Evolutionary conservation across 2,329 filamentous ascomycete species (phyloP).

Genomic region (Botrytis hyacinthi): DNA sequence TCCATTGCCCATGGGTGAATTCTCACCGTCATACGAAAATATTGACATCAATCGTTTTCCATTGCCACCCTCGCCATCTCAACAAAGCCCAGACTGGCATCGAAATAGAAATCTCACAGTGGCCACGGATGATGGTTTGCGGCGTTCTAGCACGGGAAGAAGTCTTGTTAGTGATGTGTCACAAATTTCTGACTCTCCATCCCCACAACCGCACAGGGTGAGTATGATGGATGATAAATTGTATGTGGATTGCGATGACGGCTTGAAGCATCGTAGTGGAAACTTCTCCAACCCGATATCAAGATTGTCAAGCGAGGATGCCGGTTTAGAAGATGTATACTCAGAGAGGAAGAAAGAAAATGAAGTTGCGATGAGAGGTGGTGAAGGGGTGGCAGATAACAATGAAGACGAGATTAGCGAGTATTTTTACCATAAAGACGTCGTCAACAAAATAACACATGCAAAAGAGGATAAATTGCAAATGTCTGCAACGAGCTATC

Average conservation of each 20-base stretch:
- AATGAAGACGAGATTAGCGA: slow-evolving; percentile 41
- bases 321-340: neutral
- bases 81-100: neutral
- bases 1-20: neutral
- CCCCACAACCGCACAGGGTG: neutral
- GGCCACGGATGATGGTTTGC: neutral
- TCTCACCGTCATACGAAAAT: neutral
- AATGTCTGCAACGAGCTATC: slow-evolving; percentile 68
- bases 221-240: slow-evolving; percentile 20
- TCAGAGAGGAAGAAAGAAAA: neutral
- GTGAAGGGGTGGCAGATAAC: neutral
- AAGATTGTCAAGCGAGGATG: neutral
- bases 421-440: slow-evolving; percentile 18
- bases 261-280: neutral
- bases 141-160: slow-evolving; percentile 43
- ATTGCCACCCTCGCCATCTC: slow-evolving; percentile 9
- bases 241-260: neutral
- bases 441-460: slow-evolving; percentile 38
- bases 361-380: neutral
- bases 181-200: slow-evolving; percentile 19
- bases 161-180: slow-evolving; percentile 45
- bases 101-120: neutral
- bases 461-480: slow-evolving; percentile 40
- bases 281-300: neutral
- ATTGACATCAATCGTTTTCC: slow-evolving; percentile 17